These are phyloP conservation scores for Neurospora sp. DNA, from an alignment of 495 filamentous ascomycete species.

Conservation along the genomic window DNA sequence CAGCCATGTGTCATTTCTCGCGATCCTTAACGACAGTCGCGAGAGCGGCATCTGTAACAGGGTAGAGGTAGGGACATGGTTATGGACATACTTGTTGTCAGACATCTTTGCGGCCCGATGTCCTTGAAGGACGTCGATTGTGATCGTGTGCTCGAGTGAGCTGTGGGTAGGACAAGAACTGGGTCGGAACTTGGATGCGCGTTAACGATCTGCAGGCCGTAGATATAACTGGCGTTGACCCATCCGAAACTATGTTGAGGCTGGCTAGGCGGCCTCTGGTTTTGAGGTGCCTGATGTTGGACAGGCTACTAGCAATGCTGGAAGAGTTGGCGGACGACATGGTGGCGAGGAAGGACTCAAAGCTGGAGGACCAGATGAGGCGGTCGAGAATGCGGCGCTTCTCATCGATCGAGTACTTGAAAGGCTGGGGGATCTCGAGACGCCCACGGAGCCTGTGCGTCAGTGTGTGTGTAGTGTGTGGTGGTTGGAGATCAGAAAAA, in stretches of 20 bases:
- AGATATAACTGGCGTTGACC: no score
- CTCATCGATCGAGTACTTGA: slow-evolving; percentile 92
- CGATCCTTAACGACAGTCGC: slow-evolving; percentile 55
- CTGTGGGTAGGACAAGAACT: slow-evolving; percentile 22
- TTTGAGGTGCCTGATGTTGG: background rate
- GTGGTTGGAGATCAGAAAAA: no score
- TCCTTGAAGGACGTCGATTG: slow-evolving; percentile 26
- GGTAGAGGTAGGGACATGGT: slow-evolving; percentile 16
- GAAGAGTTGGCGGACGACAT: no score
- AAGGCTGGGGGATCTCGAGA: slow-evolving; percentile 84
- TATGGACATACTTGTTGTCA: no score
- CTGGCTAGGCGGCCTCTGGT: background rate
- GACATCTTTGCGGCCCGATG: slow-evolving; percentile 2
- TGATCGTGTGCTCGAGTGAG: slow-evolving; percentile 14
- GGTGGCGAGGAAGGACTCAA: slow-evolving; percentile 85
- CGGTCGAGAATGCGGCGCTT: slow-evolving; percentile 95
- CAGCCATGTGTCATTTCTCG: no score
- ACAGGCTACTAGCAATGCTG: background rate
- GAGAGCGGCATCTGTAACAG: slow-evolving; percentile 51
- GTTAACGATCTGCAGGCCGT: no score
- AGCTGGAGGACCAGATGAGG: slow-evolving; percentile 94
- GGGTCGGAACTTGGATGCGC: background rate
- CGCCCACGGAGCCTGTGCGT: slow-evolving; percentile 57
- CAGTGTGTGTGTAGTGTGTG: no score
- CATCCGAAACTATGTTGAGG: background rate